phyloP scores from a whole-genome alignment of 768 basidiomycete genomes.

The Rickenella mellea region DNA sequence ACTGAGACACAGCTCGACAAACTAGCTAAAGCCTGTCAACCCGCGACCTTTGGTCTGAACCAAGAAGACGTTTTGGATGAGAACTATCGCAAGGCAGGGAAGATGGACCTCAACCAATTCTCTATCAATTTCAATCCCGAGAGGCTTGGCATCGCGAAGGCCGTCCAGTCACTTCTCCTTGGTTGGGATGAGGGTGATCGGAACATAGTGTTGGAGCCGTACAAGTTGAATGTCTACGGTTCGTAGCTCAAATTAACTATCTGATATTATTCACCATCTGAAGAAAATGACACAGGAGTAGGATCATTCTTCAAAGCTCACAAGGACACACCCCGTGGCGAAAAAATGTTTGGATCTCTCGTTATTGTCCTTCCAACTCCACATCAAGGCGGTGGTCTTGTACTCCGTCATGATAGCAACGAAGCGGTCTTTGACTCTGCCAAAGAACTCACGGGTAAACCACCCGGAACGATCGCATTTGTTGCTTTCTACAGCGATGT shows the following conservation, averaged over 20 bases:
- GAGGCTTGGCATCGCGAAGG: slow-evolving; percentile 17
- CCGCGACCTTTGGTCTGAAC: slow-evolving; percentile 29
- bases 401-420: slow-evolving; percentile 22
- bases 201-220: slow-evolving; percentile 20
- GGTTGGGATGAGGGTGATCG: slow-evolving; percentile 11
- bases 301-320: slow-evolving; percentile 19
- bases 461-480: slow-evolving; percentile 26
- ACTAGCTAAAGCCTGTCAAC: too few species aligned
- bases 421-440: slow-evolving; percentile 31
- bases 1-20: too few species aligned
- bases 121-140: slow-evolving; percentile 21
- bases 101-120: slow-evolving; percentile 30
- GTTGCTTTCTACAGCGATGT: slow-evolving; percentile 34
- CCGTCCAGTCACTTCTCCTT: slow-evolving; percentile 14
- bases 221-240: slow-evolving; percentile 41
- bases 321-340: slow-evolving; percentile 16
- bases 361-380: slow-evolving; percentile 36
- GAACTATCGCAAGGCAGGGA: slow-evolving; percentile 35
- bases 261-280: not conserved
- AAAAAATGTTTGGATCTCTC: slow-evolving; percentile 33
- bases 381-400: slow-evolving; percentile 35
- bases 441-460: slow-evolving; percentile 10
- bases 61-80: slow-evolving; percentile 32
- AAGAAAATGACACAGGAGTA: slow-evolving; percentile 7
- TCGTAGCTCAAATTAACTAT: not conserved